These are phyloP conservation scores for Mortierella claussenii DNA, from an alignment of 192 early-diverging fungal genomes.

Conservation along the genomic window DNA sequence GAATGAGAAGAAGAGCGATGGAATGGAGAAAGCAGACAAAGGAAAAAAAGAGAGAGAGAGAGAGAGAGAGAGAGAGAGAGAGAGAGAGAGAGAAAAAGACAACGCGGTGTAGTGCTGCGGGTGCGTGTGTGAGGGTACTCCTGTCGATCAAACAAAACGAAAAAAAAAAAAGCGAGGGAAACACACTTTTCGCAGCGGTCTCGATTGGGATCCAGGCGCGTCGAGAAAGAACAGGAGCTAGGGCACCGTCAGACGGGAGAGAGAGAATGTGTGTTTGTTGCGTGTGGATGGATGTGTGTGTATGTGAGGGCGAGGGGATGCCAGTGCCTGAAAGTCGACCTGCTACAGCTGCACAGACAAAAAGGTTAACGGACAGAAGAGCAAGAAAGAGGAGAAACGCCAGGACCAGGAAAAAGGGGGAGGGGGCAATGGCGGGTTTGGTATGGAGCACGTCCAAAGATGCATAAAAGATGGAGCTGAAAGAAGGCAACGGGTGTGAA, in stretches of 20 bases:
- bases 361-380: neutral
- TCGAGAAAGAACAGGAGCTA: neutral
- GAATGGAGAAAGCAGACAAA: neutral
- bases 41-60: slow-evolving; percentile 2
- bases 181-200: too few species aligned
- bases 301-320: too few species aligned
- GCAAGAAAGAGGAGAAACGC: neutral
- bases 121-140: too few species aligned
- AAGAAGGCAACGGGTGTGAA: neutral
- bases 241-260: too few species aligned
- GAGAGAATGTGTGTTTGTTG: too few species aligned
- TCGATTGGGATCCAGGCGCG: too few species aligned
- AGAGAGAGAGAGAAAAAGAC: neutral
- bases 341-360: too few species aligned
- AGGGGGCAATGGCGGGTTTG: too few species aligned
- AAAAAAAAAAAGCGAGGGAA: neutral
- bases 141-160: neutral
- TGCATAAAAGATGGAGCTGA: neutral
- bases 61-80: slow-evolving; percentile 1
- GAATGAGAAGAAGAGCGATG: neutral
- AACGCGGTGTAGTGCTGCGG: neutral
- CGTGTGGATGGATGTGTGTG: too few species aligned
- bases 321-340: too few species aligned
- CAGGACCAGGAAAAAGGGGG: neutral
- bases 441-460: slow-evolving; percentile 1